phyloP scores from a whole-genome alignment of 768 basidiomycete species.

The Mycena albidolilacea region DNA sequence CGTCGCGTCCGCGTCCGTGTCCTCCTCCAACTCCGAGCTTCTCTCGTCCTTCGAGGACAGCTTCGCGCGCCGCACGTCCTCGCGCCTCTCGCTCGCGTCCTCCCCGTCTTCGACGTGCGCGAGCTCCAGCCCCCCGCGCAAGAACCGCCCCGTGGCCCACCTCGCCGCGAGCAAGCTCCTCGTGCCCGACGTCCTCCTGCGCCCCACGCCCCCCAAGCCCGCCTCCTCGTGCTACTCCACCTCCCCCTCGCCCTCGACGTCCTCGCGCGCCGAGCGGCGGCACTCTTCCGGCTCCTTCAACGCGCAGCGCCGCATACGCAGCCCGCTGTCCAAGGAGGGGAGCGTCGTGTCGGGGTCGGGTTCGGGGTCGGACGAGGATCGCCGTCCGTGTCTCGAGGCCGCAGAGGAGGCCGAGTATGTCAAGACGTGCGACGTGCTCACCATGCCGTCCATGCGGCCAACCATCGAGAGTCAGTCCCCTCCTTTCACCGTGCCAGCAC shows the following conservation, averaged over 20 bases:
- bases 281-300: slow-evolving; percentile 51
- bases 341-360: slow-evolving; percentile 29
- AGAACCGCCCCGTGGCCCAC: slow-evolving; percentile 4
- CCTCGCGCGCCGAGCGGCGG: slow-evolving; percentile 50
- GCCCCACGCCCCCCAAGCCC: slow-evolving; percentile 18
- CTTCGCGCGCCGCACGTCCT: slow-evolving; percentile 52
- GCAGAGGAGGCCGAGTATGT: slow-evolving; percentile 44
- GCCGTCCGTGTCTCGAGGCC: slow-evolving; percentile 19
- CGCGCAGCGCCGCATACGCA: slow-evolving; percentile 46
- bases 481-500: neutral
- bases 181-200: slow-evolving; percentile 58
- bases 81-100: slow-evolving; percentile 66
- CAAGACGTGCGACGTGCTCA: slow-evolving; percentile 35
- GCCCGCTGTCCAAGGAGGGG: slow-evolving; percentile 51
- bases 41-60: slow-evolving; percentile 44
- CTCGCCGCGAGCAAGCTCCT: slow-evolving; percentile 28
- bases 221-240: slow-evolving; percentile 39
- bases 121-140: slow-evolving; percentile 25
- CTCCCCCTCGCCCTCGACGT: slow-evolving; percentile 8
- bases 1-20: slow-evolving; percentile 24
- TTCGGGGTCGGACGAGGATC: slow-evolving; percentile 47
- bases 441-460: slow-evolving; percentile 52
- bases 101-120: slow-evolving; percentile 42
- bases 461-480: slow-evolving; percentile 66
- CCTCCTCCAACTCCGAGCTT: slow-evolving; percentile 62